Evolutionary conservation across 129 eudicot species (phyloP).

Genomic region (Saussurea involucrata): DNA sequence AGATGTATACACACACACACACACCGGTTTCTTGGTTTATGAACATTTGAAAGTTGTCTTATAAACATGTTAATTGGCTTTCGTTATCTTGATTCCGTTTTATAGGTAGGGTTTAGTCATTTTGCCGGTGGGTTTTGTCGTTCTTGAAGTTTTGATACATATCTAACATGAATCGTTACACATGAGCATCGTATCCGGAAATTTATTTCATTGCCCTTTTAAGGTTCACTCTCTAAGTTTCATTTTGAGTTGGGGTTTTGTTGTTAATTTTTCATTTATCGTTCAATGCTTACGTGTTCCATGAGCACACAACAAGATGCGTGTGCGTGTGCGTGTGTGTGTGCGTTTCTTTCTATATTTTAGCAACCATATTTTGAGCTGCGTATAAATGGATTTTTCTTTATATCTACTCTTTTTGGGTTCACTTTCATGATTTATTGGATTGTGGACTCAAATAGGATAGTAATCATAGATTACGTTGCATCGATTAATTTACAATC

Average conservation of each 20-base stretch:
- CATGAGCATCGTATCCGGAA: not conserved
- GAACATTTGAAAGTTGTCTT: not conserved
- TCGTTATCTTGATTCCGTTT: not conserved
- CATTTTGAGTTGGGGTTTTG: not conserved
- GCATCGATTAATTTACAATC: not conserved
- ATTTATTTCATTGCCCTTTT: not conserved
- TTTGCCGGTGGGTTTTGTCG: constrained; percentile 4
- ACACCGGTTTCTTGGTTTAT: not conserved
- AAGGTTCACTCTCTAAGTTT: constrained; percentile 1
- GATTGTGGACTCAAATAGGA: not conserved
- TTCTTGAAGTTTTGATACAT: constrained; percentile 3
- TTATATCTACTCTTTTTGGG: not conserved
- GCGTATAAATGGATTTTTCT: not conserved
- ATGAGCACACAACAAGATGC: not conserved
- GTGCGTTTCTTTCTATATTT: not conserved
- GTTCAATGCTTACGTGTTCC: not conserved
- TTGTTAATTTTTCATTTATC: not conserved
- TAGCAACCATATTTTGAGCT: not conserved
- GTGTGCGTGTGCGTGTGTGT: not conserved
- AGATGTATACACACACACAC: not conserved
- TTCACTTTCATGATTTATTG: not conserved
- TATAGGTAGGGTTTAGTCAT: constrained; percentile 4
- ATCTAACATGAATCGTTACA: constrained; percentile 1
- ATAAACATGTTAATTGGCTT: not conserved
- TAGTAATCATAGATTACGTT: not conserved